Evolutionary conservation across 495 filamentous ascomycete species (phyloP).

Genomic region (Letharia lupina): DNA sequence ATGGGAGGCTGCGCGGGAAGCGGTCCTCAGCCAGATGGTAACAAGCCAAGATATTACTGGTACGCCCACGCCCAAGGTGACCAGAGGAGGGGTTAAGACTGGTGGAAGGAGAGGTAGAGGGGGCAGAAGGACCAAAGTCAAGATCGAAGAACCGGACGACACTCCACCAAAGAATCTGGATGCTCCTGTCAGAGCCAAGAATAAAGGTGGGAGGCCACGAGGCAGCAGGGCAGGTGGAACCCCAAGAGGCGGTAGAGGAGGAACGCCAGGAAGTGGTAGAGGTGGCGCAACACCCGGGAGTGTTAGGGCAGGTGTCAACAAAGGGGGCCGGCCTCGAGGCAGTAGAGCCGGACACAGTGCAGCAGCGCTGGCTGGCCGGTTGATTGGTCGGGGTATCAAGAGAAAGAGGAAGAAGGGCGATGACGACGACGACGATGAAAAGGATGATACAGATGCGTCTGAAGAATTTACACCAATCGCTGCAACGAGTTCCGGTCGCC

Average conservation of each 20-base stretch:
- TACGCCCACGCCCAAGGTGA: slow-evolving; percentile 11
- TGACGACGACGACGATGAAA: slow-evolving; percentile 37
- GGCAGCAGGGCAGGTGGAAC: slow-evolving; percentile 12
- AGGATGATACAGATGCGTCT: slow-evolving; percentile 41
- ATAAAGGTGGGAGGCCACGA: slow-evolving; percentile 15
- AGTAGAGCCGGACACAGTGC: slow-evolving; percentile 17
- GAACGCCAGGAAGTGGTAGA: slow-evolving; percentile 12
- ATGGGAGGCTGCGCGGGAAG: slow-evolving; percentile 37
- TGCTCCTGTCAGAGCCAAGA: slow-evolving; percentile 14
- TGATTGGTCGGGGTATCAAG: slow-evolving; percentile 16
- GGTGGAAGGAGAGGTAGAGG: slow-evolving; percentile 19
- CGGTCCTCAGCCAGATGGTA: slow-evolving; percentile 36
- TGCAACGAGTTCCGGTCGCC: slow-evolving; percentile 75
- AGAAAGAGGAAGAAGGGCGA: slow-evolving; percentile 45
- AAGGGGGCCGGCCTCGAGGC: slow-evolving; percentile 21
- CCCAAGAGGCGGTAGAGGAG: slow-evolving; percentile 10
- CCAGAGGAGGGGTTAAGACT: slow-evolving; percentile 18
- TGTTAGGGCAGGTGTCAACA: slow-evolving; percentile 11
- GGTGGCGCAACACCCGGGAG: slow-evolving; percentile 9
- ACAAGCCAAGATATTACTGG: slow-evolving; percentile 32
- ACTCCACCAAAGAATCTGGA: not conserved
- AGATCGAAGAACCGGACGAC: slow-evolving; percentile 17
- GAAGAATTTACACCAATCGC: slow-evolving; percentile 47
- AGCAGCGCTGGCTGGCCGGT: slow-evolving; percentile 4
- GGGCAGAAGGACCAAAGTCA: slow-evolving; percentile 17